Evolutionary conservation across 2,329 filamentous ascomycete species (phyloP).

Genomic region (Tolypocladium guangdongense): DNA sequence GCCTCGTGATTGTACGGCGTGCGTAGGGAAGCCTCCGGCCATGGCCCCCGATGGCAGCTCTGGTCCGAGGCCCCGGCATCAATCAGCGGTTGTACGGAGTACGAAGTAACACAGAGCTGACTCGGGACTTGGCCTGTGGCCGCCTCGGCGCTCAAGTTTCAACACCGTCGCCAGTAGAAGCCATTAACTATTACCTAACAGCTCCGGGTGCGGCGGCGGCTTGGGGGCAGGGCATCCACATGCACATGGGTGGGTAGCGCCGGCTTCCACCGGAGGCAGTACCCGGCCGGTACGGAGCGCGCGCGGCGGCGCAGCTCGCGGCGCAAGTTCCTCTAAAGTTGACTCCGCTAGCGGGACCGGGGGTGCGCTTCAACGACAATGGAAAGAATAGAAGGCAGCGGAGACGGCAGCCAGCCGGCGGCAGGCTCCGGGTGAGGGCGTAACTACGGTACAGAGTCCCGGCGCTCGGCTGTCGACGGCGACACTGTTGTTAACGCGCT

Average conservation of each 20-base stretch:
- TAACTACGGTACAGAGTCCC: no score
- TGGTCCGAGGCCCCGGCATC: background rate
- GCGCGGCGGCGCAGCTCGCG: background rate
- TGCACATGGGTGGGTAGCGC: background rate
- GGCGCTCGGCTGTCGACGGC: no score
- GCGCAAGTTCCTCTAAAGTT: conserved; percentile 6
- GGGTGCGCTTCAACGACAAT: background rate
- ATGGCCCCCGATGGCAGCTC: background rate
- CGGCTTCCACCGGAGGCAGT: background rate
- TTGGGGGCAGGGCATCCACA: background rate
- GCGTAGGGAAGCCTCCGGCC: background rate
- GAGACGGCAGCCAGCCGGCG: background rate
- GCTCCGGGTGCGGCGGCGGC: background rate
- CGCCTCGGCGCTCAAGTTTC: background rate
- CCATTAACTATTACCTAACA: background rate
- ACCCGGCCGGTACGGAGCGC: background rate
- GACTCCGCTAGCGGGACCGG: conserved; percentile 2
- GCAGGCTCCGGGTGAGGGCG: background rate
- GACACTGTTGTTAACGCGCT: no score
- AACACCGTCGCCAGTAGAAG: background rate
- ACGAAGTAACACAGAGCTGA: no score
- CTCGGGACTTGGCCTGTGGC: background rate
- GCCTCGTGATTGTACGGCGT: background rate
- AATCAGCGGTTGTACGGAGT: no score
- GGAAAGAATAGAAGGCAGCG: no score